Conservation (phyloP, 2,329 filamentous ascomycete species). For the Aspergillus terreus region DNA sequence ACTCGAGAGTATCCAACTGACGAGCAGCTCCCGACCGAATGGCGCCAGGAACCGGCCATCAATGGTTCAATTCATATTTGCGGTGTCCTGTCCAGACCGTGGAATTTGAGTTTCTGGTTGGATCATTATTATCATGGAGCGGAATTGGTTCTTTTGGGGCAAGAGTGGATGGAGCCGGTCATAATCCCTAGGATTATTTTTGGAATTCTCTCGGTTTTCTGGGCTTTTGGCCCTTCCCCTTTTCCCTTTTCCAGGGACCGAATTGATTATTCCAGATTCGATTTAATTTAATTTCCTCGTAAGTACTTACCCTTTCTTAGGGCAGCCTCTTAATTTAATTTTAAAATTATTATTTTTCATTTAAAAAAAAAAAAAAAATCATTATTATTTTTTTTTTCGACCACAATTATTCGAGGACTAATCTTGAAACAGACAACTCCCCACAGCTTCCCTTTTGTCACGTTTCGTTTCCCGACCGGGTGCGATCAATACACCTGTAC, state of each 20-base stretch:
- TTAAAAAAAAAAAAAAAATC: too few relatives aligned
- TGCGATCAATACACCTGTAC: slow-evolving; percentile 22
- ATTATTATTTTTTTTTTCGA: too few relatives aligned
- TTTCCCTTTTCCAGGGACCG: slow-evolving; percentile 17
- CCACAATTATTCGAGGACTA: slow-evolving; percentile 13
- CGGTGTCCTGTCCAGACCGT: neutral
- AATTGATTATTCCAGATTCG: neutral
- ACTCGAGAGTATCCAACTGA: neutral
- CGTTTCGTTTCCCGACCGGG: slow-evolving; percentile 16
- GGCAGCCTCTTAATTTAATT: too few relatives aligned
- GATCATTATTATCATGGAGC: neutral
- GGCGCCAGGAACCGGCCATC: neutral
- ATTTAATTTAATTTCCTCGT: slow-evolving; percentile 1
- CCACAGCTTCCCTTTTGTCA: slow-evolving; percentile 24
- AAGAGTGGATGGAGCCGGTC: neutral
- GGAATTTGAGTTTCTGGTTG: neutral
- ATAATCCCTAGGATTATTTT: neutral
- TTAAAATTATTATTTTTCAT: too few relatives aligned
- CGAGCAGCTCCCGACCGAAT: neutral
- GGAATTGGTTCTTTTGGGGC: neutral
- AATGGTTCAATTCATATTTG: neutral
- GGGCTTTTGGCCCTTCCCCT: slow-evolving; percentile 9
- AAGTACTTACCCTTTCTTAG: neutral
- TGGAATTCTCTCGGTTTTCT: neutral
- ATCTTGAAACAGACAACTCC: slow-evolving; percentile 34